Conservation (phyloP, 768 basidiomycete species). For the Hygrophorus russula region DNA sequence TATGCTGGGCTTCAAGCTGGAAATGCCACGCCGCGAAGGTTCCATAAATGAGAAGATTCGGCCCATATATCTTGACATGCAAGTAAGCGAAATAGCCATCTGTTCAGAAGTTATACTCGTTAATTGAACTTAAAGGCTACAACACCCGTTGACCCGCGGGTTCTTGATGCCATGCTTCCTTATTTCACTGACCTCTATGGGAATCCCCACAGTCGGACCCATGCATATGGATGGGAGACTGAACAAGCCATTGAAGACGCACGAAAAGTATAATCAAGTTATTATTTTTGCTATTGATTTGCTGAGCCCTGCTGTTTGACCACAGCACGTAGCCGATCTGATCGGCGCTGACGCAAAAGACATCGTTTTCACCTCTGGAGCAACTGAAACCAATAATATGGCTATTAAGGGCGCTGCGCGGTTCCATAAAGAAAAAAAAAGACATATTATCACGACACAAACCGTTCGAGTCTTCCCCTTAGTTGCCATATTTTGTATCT, state of each 20-base stretch:
- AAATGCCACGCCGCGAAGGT: constrained; percentile 47
- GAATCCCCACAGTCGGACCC: constrained; percentile 96
- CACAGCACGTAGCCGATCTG: constrained; percentile 78
- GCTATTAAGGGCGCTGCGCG: constrained; percentile 92
- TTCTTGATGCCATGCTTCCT: constrained; percentile 94
- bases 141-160: constrained; percentile 94
- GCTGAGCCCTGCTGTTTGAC: constrained; percentile 1
- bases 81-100: constrained; percentile 36
- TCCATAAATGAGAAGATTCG: constrained; percentile 50
- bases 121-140: constrained; percentile 55
- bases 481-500: background rate
- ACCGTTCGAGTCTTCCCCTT: constrained; percentile 44
- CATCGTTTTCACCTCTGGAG: constrained; percentile 94
- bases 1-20: constrained; percentile 84
- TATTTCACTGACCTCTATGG: constrained; percentile 93
- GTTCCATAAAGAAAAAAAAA: constrained; percentile 90
- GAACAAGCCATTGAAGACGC: constrained; percentile 91
- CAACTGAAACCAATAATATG: constrained; percentile 98
- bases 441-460: constrained; percentile 89
- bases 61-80: constrained; percentile 98
- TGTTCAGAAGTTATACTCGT: constrained; percentile 4
- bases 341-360: constrained; percentile 95
- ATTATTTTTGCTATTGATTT: background rate
- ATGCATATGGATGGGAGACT: constrained; percentile 99
- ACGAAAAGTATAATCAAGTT: constrained; percentile 44